Evolutionary conservation across 177 flowering plant species (phyloP), one percentile per base, ranked within the genome.

Genomic region (Vitis hybrid): DNA sequence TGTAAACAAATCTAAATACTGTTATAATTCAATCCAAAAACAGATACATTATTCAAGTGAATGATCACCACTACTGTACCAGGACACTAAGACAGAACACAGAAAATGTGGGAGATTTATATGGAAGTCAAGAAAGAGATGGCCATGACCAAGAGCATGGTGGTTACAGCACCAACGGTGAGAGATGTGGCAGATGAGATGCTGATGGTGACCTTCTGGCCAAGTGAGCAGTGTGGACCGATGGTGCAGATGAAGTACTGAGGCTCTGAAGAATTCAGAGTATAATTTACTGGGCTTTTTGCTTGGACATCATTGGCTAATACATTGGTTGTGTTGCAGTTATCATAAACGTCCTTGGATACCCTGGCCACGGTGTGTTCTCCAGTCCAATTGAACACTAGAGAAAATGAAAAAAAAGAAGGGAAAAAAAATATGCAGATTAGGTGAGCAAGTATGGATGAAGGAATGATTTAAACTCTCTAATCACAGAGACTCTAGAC

Each of bases 241-340:
- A 70, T 27, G 35, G 77, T 63, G 72, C 77, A 78, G 52, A 78
- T 64, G 70, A 51, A 74, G 72, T 67, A 67, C 1, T 30, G 56
- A 16, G 66, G 51, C 27, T 57, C 27, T 57, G 56, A 52, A 3
- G 71, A 9, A 2, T 64, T 54, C 4, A 76, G 60, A 9, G 60
- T 61, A 5, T 58, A 5, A 8, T 14, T 67, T 1, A 49, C 57
- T 2, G 74, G 69, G 65, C 64, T 62, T 15, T 4, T 21, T 3
- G 54, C 1, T 21, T 56, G 40, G 12, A 55, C 8, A 1, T 48
- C 11, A 6, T 3, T 35, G 40, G 5, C 30, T 40, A 40, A 40
- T 3, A 32, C 4, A 4, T 30, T 24, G 2, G 56, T 48, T n/a
- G 15, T 64, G 2, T 54, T 49, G 68, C 79, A 79, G 54, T 52